Evolutionary conservation across 345 rosid genomes (phyloP).

Genomic region (Firmiana major): DNA sequence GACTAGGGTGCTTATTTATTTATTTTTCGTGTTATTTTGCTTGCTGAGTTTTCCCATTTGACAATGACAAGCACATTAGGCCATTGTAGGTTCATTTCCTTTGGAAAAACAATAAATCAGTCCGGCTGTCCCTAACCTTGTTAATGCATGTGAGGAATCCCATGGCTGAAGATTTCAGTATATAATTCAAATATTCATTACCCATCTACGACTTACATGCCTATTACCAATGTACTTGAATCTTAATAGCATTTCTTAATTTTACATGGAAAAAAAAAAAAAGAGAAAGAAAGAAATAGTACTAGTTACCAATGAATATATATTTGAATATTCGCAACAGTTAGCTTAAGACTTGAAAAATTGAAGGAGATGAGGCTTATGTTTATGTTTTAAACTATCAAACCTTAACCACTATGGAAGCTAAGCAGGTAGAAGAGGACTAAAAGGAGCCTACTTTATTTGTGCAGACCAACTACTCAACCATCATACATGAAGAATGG

Average conservation of each 20-base stretch:
- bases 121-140: background rate
- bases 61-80: constrained; percentile 22
- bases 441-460: background rate
- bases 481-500: background rate
- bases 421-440: background rate
- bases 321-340: background rate
- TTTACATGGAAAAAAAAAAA: background rate
- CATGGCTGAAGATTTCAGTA: background rate
- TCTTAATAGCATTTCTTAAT: background rate
- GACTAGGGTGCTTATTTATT: background rate
- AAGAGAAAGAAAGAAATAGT: background rate
- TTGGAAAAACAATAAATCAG: background rate
- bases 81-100: background rate
- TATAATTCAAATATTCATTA: background rate
- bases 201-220: background rate
- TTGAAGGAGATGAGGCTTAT: background rate
- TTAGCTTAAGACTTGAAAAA: background rate
- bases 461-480: background rate
- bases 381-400: background rate
- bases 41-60: constrained; percentile 15
- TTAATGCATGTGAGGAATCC: background rate
- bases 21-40: constrained; percentile 10
- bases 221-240: background rate
- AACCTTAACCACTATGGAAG: background rate
- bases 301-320: background rate